Evolutionary conservation across 2,329 filamentous ascomycete genomes (phyloP).

Genomic region (Tolypocladium inflatum): DNA sequence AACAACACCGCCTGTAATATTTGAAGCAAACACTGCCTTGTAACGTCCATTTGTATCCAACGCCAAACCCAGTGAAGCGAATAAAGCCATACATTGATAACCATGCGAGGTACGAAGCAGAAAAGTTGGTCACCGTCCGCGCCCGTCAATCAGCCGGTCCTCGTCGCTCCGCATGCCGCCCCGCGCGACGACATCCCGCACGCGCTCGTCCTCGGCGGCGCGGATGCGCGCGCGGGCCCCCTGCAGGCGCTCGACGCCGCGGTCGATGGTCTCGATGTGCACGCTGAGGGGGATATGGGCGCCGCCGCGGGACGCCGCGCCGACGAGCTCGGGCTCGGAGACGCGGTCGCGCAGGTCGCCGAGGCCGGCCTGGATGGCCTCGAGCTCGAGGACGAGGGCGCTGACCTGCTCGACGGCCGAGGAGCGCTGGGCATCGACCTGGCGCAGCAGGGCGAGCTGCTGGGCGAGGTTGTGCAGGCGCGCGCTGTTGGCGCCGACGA

Average conservation of each 20-base stretch:
- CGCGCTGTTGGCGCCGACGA: conserved; percentile 58
- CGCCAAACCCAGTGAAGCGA: neutral
- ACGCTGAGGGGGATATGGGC: conserved; percentile 52
- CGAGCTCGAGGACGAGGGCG: conserved; percentile 60
- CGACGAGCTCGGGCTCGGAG: conserved; percentile 52
- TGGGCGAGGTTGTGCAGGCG: conserved; percentile 50
- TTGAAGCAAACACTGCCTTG: neutral
- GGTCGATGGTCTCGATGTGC: conserved; percentile 66
- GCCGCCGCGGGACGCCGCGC: conserved; percentile 24
- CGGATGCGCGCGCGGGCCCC: conserved; percentile 49
- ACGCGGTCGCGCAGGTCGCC: conserved; percentile 65
- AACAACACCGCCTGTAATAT: neutral
- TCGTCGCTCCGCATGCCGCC: conserved; percentile 31
- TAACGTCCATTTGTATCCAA: neutral
- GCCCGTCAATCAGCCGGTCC: conserved; percentile 30
- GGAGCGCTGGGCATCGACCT: conserved; percentile 57
- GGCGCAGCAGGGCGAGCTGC: conserved; percentile 54
- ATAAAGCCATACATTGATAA: neutral
- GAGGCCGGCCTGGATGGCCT: conserved; percentile 61
- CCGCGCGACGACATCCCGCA: conserved; percentile 40
- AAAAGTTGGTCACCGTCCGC: conserved; percentile 1
- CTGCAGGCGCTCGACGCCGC: conserved; percentile 64
- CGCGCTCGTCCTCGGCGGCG: conserved; percentile 47
- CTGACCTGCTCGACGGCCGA: conserved; percentile 60
- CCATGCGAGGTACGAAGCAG: neutral